Evolutionary conservation across 176 grass and related monocot genomes (phyloP), one percentile per base, ranked within the genome.

Genomic region (Guadua angustifolia): DNA sequence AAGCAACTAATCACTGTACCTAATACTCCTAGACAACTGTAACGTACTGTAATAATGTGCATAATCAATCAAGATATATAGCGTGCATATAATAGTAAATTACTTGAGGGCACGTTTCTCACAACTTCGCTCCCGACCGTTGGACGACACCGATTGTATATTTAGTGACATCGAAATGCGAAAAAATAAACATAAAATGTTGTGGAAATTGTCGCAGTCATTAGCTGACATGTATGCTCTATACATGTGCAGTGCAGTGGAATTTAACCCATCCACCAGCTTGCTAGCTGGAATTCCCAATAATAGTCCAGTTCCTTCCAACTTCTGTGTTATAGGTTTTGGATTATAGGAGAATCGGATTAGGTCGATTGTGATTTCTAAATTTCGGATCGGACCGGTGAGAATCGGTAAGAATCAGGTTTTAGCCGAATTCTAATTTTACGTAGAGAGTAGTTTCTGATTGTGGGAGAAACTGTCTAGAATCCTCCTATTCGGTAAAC

Each of bases 91-190:
- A n/a, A n/a, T 39, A 45, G 58, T 66, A 56, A 66, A 46, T 35
- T 73, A 8, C 66, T 44, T 4, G 21, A 69, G 42, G 32, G 49
- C 63, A 6, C 47, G 78, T 71, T 89, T 89, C 82, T 76, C 53
- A 80, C 45, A 76, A 57, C 55, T 82, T 71, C 55, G 21, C 10
- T 65, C 8, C 71, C 36, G 64, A 71, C 77, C 83, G 64, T 82
- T 81, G n/a, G 61, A 75, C 1, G 43, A 14, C 71, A 18, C 12
- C 21, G 60, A 16, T 14, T 29, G 21, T 67, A 74, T 60, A 50
- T 73, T 55, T 65, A 56, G 33, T 21, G 36, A 2, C 22, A 22
- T 76, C 11, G 24, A 55, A 64, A 32, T 18, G 5, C 18, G 14
- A 35, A 6, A 5, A 70, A 14, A 74, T 7, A 79, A 16, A 32